Conservation (phyloP, 352 stramenopile genomes). For the Phytopythium aichiense region DNA sequence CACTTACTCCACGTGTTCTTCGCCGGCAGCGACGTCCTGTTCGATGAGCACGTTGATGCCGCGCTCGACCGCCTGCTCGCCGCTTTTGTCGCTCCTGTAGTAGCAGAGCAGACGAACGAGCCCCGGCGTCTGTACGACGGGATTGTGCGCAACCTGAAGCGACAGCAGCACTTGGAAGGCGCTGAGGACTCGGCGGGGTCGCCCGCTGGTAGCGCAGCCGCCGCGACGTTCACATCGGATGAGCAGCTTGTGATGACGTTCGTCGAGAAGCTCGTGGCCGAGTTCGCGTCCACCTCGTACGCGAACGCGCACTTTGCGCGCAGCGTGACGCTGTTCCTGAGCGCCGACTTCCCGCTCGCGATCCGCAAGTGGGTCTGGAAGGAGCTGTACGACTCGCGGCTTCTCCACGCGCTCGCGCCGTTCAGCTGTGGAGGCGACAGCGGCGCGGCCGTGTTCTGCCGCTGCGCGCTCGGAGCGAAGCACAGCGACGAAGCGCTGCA, state of each 20-base stretch:
- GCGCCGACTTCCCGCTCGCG: slow-evolving; percentile 48
- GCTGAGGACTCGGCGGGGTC: slow-evolving; percentile 9
- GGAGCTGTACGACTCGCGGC: slow-evolving; percentile 45
- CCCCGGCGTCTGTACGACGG: slow-evolving; percentile 33
- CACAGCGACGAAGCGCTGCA: slow-evolving; percentile 36
- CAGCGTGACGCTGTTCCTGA: slow-evolving; percentile 56
- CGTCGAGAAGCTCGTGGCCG: slow-evolving; percentile 54
- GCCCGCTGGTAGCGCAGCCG: background rate
- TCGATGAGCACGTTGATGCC: slow-evolving; percentile 57
- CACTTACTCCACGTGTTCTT: slow-evolving; percentile 76
- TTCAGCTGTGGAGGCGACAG: slow-evolving; percentile 22
- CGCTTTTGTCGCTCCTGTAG: slow-evolving; percentile 35
- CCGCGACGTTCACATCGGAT: slow-evolving; percentile 33
- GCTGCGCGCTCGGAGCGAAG: slow-evolving; percentile 26
- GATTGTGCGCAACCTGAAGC: slow-evolving; percentile 44
- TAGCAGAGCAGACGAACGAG: slow-evolving; percentile 3
- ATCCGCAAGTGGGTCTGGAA: slow-evolving; percentile 70
- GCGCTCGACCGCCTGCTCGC: slow-evolving; percentile 44
- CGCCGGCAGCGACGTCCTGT: slow-evolving; percentile 61
- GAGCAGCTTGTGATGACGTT: slow-evolving; percentile 61
- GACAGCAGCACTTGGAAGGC: slow-evolving; percentile 42
- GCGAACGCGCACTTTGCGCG: slow-evolving; percentile 61
- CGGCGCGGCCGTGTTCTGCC: slow-evolving; percentile 19
- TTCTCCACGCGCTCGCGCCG: slow-evolving; percentile 45
- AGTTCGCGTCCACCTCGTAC: slow-evolving; percentile 70